phyloP scores from a whole-genome alignment of 352 stramenopile genomes.

The Phytophthora aleatoria region DNA sequence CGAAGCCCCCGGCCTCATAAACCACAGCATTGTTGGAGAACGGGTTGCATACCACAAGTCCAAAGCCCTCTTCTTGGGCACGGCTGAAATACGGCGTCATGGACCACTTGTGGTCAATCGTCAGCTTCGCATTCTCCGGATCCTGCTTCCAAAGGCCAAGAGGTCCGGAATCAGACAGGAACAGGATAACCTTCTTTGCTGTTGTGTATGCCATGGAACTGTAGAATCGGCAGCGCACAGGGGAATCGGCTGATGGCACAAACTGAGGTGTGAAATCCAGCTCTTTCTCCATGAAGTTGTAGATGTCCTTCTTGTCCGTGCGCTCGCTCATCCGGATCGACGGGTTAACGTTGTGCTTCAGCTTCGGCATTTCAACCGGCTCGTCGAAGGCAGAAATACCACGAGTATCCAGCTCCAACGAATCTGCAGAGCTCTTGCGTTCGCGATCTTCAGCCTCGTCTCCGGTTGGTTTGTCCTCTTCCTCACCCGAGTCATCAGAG shows the following conservation, averaged over 20 bases:
- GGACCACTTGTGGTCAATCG: slow-evolving; percentile 86
- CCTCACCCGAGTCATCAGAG: slow-evolving; percentile 26
- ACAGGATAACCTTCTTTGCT: slow-evolving; percentile 88
- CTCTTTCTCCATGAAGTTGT: slow-evolving; percentile 87
- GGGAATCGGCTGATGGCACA: slow-evolving; percentile 85
- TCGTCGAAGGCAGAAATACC: slow-evolving; percentile 82
- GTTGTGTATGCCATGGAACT: slow-evolving; percentile 88
- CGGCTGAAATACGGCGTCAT: slow-evolving; percentile 87
- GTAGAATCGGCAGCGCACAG: slow-evolving; percentile 87
- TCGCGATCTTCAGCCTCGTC: slow-evolving; percentile 39
- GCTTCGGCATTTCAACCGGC: slow-evolving; percentile 36
- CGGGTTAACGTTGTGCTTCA: slow-evolving; percentile 38
- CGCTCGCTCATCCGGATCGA: slow-evolving; percentile 56
- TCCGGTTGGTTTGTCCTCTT: slow-evolving; percentile 29
- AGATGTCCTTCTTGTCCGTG: slow-evolving; percentile 80
- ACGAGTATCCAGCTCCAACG: slow-evolving; percentile 77
- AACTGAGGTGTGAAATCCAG: slow-evolving; percentile 86
- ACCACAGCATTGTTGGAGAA: slow-evolving; percentile 89
- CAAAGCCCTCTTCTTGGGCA: slow-evolving; percentile 86
- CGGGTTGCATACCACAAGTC: slow-evolving; percentile 87
- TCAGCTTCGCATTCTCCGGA: slow-evolving; percentile 52
- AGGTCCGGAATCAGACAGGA: slow-evolving; percentile 85
- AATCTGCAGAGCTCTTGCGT: slow-evolving; percentile 80
- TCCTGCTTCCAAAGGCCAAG: slow-evolving; percentile 88
- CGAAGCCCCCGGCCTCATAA: slow-evolving; percentile 87